Conservation (phyloP, 352 stramenopile species). For the Pythium brachiatum region DNA sequence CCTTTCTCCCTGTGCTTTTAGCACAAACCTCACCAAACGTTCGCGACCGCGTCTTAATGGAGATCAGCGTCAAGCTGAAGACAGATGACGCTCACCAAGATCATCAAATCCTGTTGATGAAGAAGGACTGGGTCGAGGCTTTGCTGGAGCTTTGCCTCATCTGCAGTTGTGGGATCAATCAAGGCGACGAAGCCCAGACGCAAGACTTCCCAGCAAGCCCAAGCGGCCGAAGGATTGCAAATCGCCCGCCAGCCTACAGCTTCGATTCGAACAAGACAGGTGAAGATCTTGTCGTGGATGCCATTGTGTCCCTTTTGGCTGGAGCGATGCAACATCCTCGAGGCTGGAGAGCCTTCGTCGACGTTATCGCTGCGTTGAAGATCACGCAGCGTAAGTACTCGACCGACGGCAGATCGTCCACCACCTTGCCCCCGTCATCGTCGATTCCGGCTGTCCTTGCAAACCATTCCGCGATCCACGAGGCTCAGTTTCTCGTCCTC, state of each 20-base stretch:
- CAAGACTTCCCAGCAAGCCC: background rate
- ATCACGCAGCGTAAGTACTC: conserved; percentile 65
- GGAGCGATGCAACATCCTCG: conserved; percentile 60
- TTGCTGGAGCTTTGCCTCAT: conserved; percentile 70
- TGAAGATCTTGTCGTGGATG: conserved; percentile 81
- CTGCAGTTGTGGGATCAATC: conserved; percentile 26
- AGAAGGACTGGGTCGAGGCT: conserved; percentile 70
- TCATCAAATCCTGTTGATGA: conserved; percentile 71
- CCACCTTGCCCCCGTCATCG: background rate
- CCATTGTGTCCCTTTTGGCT: conserved; percentile 77
- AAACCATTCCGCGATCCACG: background rate
- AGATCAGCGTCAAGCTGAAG: conserved; percentile 87
- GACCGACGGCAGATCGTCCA: background rate
- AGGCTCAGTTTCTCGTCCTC: conserved; percentile 21
- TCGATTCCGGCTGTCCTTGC: conserved; percentile 21
- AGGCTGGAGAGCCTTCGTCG: conserved; percentile 63
- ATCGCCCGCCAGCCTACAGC: conserved; percentile 36
- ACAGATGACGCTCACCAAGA: conserved; percentile 69
- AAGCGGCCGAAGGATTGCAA: background rate
- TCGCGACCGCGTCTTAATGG: conserved; percentile 82
- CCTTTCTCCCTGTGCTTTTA: conserved; percentile 70
- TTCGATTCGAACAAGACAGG: conserved; percentile 68
- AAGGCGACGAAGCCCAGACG: background rate
- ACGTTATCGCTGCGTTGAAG: conserved; percentile 64
- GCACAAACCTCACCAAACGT: conserved; percentile 44